Percentiles rank a stretch among this genome's conserved stretches.
phyloP scores from a whole-genome alignment of 768 basidiomycete species.

The Termitomyces sp. region DNA sequence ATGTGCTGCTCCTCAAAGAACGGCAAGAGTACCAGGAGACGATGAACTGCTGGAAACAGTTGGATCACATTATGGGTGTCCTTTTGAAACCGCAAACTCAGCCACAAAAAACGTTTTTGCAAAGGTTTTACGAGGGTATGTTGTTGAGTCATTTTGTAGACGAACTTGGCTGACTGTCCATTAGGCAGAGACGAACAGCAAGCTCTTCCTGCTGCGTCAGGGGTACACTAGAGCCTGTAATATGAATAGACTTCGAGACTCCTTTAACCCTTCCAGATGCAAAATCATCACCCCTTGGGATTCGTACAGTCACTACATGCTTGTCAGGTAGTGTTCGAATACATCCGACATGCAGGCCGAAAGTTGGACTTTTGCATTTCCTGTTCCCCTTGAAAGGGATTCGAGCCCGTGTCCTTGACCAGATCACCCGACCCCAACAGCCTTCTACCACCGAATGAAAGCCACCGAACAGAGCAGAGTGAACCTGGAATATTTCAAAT shows the following conservation, averaged over 20 bases:
- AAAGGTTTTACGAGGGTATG: constrained; percentile 83
- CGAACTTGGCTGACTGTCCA: constrained; percentile 3
- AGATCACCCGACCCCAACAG: not conserved
- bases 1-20: constrained; percentile 82
- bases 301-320: not conserved
- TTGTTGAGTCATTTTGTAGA: constrained; percentile 13
- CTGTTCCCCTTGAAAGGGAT: not conserved
- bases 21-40: constrained; percentile 91
- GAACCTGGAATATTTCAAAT: too few relatives aligned
- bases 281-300: not conserved
- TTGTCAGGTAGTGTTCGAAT: not conserved
- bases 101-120: constrained; percentile 63
- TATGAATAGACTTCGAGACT: not conserved
- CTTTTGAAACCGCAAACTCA: constrained; percentile 46
- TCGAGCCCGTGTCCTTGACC: not conserved
- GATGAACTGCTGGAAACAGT: constrained; percentile 92
- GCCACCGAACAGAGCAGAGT: not conserved
- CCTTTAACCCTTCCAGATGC: not conserved
- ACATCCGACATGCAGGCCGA: not conserved
- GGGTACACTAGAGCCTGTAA: constrained; percentile 19
- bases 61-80: constrained; percentile 74
- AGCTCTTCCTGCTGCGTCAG: constrained; percentile 66
- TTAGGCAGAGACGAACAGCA: constrained; percentile 76
- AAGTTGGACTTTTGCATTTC: not conserved
- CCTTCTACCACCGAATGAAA: not conserved